A percentile compares a stretch with the other conserved stretches of the same genome.
These are phyloP conservation scores for Rhodotorula sp. DNA, from an alignment of 1,284 basidiomycete genomes.

Conservation along the genomic window DNA sequence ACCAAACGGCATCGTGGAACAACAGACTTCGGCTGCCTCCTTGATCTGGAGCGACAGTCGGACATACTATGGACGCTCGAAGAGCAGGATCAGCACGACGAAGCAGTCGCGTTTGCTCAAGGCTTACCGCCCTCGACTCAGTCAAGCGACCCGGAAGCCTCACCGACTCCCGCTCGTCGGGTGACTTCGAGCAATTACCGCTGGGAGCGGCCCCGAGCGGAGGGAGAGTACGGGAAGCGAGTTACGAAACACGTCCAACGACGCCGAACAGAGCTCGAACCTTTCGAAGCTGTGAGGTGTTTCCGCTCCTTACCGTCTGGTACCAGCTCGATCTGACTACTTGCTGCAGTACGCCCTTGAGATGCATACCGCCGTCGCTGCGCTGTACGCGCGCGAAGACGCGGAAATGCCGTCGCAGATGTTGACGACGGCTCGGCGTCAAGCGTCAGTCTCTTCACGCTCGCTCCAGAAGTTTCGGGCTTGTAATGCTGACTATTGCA, in stretches of 20 bases:
- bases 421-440: neutral
- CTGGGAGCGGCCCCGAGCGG: too few species aligned
- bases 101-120: neutral
- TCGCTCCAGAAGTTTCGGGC: too few species aligned
- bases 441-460: neutral
- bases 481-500: too few species aligned
- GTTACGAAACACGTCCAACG: too few species aligned
- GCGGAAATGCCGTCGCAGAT: neutral
- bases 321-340: neutral
- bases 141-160: too few species aligned
- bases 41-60: neutral
- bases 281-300: too few species aligned
- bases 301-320: neutral
- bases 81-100: conserved; percentile 1
- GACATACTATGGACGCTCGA: neutral
- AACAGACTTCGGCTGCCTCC: conserved; percentile 1
- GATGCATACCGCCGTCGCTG: neutral
- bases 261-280: too few species aligned
- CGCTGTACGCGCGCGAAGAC: too few species aligned
- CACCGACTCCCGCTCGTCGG: neutral
- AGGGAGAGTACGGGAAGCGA: too few species aligned
- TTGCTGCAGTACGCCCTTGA: too few species aligned
- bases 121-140: neutral
- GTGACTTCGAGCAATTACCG: neutral
- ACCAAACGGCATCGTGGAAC: neutral